Evolutionary conservation across 164 flowering plant species (phyloP).

Genomic region (Sextonia rubra): DNA sequence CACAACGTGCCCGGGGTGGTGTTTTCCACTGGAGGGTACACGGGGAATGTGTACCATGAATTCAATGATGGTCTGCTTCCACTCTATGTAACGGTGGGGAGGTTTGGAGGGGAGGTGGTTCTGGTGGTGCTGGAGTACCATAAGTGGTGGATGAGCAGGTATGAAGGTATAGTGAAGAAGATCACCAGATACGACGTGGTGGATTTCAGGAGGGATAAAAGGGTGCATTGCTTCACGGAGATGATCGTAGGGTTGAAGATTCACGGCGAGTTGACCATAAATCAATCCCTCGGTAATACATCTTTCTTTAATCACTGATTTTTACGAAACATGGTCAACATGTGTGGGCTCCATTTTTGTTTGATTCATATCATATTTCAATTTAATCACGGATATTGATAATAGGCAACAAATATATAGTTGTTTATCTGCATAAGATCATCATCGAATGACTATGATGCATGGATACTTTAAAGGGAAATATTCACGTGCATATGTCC

Average conservation of each 20-base stretch:
- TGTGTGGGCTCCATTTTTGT: too few species aligned
- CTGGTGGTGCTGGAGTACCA: conserved; percentile 14
- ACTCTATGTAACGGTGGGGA: conserved; percentile 10
- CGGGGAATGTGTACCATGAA: conserved; percentile 18
- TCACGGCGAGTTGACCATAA: conserved; percentile 12
- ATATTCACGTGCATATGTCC: too few species aligned
- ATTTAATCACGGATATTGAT: too few species aligned
- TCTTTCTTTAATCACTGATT: too few species aligned
- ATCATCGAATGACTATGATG: too few species aligned
- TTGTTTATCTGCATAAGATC: too few species aligned
- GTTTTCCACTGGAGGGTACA: conserved; percentile 14
- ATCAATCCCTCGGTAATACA: conserved; percentile 6
- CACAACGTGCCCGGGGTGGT: conserved; percentile 11
- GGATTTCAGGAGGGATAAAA: conserved; percentile 6
- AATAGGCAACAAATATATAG: too few species aligned
- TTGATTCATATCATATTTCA: too few species aligned
- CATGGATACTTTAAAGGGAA: too few species aligned
- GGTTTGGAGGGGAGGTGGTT: conserved; percentile 12
- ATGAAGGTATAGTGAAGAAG: conserved; percentile 4
- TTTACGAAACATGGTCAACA: too few species aligned
- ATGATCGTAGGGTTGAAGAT: conserved; percentile 8
- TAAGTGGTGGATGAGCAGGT: conserved; percentile 14
- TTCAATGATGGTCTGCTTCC: conserved; percentile 18
- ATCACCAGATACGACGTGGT: conserved; percentile 7
- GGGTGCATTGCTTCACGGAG: conserved; percentile 13